Conservation (phyloP, 305 asterid genomes). For the Salvia sclarea region DNA sequence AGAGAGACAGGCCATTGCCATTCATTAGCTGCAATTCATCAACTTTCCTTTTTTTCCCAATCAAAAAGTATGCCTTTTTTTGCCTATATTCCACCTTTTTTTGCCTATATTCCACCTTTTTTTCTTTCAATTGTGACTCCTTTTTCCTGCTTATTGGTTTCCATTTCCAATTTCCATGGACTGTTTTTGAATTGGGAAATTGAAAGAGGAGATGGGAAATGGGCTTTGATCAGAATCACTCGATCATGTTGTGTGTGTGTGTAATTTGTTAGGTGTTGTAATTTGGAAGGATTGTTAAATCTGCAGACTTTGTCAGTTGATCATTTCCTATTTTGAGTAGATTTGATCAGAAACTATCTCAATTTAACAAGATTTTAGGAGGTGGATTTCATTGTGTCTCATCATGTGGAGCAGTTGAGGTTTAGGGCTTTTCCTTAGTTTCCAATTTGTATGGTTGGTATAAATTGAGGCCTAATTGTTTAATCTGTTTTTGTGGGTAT, state of each 20-base stretch:
- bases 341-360: constrained; percentile 11
- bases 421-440: not conserved
- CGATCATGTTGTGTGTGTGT: not conserved
- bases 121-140: not conserved
- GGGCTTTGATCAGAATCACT: constrained; percentile 9
- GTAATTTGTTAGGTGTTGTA: constrained; percentile 12
- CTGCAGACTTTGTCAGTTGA: constrained; percentile 23
- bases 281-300: constrained; percentile 17
- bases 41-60: constrained; percentile 25
- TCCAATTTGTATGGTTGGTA: not conserved
- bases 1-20: not conserved
- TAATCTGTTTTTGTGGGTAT: not conserved
- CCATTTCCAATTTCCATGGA: not conserved
- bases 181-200: not conserved
- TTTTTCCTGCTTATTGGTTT: not conserved
- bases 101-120: not conserved
- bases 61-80: constrained; percentile 38
- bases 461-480: not conserved
- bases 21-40: constrained; percentile 28
- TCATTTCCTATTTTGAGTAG: constrained; percentile 8
- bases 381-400: not conserved
- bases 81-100: too few relatives aligned
- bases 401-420: not conserved
- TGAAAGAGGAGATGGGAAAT: not conserved
- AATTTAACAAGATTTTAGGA: constrained; percentile 18